Evolutionary conservation across 306 rosid genomes (phyloP).

Genomic region (Trichosanthes truncata): DNA sequence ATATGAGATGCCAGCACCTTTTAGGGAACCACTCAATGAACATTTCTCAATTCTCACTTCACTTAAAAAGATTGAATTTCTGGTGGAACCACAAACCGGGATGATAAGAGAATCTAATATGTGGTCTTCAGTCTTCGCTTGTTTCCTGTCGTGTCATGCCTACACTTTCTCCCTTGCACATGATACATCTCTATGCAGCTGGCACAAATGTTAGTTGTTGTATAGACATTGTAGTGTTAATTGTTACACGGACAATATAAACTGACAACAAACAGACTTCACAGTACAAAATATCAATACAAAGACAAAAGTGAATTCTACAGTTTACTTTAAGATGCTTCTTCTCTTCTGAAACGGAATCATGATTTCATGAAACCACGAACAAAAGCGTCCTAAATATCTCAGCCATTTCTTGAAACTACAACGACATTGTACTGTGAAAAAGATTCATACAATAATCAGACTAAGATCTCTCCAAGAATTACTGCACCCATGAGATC

Average conservation of each 20-base stretch:
- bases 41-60: neutral
- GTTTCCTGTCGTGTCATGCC: neutral
- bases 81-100: neutral
- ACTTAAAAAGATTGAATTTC: neutral
- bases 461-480: neutral
- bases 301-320: neutral
- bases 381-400: neutral
- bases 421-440: neutral
- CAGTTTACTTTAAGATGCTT: neutral
- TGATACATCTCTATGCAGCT: neutral
- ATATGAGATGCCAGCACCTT: neutral
- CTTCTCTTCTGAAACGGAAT: neutral
- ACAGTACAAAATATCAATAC: neutral
- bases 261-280: neutral
- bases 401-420: neutral
- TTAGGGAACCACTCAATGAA: neutral
- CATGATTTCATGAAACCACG: neutral
- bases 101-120: neutral
- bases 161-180: neutral
- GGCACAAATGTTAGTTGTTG: neutral
- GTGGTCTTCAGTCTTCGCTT: neutral
- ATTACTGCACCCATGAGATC: neutral
- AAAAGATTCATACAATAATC: neutral
- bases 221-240: neutral
- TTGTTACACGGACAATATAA: neutral